These are phyloP conservation scores for Lolium rigidum DNA, from an alignment of 176 grass and related monocot genomes.

Conservation along the genomic window DNA sequence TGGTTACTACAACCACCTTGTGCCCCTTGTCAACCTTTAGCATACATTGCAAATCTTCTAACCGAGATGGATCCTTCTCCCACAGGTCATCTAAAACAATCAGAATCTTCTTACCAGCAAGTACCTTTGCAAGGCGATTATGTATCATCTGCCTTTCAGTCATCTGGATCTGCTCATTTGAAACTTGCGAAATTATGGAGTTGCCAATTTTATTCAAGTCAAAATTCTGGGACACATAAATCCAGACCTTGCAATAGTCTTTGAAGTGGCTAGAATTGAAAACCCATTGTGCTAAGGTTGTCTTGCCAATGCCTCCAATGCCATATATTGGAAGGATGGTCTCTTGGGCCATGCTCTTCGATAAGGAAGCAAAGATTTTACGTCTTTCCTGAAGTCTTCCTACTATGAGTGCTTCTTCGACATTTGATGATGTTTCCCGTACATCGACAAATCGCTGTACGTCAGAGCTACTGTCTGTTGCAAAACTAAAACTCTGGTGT, in stretches of 20 bases:
- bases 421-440: background rate
- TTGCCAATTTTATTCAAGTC: constrained; percentile 24
- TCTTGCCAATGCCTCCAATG: constrained; percentile 50
- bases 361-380: too few species aligned
- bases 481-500: background rate
- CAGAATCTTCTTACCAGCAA: background rate
- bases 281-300: constrained; percentile 36
- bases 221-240: constrained; percentile 44
- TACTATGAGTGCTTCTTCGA: background rate
- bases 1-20: background rate
- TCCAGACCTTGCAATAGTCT: background rate
- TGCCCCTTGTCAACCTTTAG: background rate
- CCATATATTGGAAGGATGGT: constrained; percentile 40
- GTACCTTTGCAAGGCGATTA: background rate
- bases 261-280: background rate
- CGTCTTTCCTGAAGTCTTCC: too few species aligned
- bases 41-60: background rate
- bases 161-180: background rate
- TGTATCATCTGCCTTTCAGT: background rate
- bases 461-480: background rate
- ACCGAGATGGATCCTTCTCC: background rate
- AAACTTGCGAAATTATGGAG: too few species aligned
- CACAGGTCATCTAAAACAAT: constrained; percentile 47
- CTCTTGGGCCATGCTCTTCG: background rate
- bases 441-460: background rate